phyloP scores from a whole-genome alignment of 352 stramenopile species.

The Thraustochytrium sp. region DNA sequence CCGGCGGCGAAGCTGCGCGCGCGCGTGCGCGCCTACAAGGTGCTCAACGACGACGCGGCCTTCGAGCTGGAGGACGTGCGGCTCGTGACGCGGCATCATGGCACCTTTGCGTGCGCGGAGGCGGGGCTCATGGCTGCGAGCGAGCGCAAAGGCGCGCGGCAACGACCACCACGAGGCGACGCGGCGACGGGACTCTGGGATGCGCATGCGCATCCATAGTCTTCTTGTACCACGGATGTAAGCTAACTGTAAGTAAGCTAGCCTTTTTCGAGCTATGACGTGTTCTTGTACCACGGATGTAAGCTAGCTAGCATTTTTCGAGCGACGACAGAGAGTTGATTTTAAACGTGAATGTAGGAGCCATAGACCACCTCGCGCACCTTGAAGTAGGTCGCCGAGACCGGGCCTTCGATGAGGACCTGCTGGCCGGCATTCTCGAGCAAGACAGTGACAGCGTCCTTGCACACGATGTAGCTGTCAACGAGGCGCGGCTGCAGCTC shows the following conservation, averaged over 20 bases:
- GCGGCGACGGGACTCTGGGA: too few relatives aligned
- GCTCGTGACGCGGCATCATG: not conserved
- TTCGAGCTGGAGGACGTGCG: not conserved
- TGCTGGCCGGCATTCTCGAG: conserved; percentile 8
- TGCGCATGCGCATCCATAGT: too few relatives aligned
- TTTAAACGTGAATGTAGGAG: conserved; percentile 7
- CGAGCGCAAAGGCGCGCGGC: not conserved
- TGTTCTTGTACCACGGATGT: too few relatives aligned
- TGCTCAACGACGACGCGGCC: not conserved
- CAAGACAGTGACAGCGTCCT: not conserved
- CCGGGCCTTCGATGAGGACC: conserved; percentile 17
- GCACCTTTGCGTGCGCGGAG: not conserved
- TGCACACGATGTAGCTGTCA: conserved; percentile 27
- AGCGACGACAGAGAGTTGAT: too few relatives aligned
- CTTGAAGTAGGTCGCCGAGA: conserved; percentile 14
- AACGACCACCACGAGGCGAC: not conserved
- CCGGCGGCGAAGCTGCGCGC: not conserved
- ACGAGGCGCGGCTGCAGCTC: not conserved
- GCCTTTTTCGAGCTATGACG: too few relatives aligned
- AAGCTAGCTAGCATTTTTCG: too few relatives aligned
- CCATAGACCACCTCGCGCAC: conserved; percentile 34
- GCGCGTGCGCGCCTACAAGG: not conserved
- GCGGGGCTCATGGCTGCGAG: not conserved
- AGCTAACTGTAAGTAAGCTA: too few relatives aligned
- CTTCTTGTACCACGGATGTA: too few relatives aligned